Evolutionary conservation across 1,139 yeast species (phyloP).

Genomic region (Taphrina pruni): DNA sequence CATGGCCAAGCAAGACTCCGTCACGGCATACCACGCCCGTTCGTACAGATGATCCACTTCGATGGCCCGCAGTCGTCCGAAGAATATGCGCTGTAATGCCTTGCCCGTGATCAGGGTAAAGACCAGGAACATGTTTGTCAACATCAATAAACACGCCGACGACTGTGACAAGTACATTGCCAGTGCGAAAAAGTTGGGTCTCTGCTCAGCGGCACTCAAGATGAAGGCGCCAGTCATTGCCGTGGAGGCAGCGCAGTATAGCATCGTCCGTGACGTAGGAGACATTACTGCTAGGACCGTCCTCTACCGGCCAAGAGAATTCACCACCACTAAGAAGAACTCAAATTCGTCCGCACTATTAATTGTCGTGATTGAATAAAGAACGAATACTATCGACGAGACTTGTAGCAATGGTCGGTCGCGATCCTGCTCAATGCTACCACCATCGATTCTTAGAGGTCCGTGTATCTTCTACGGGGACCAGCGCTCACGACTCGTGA

Average conservation of each 20-base stretch:
- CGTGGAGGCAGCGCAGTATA: slow-evolving; percentile 43
- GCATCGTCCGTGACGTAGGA: slow-evolving; percentile 7
- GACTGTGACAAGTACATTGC: slow-evolving; percentile 58
- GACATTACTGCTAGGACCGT: slow-evolving; percentile 8
- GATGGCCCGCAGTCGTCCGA: slow-evolving; percentile 75
- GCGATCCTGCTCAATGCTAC: too few species aligned
- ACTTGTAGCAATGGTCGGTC: not conserved
- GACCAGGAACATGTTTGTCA: slow-evolving; percentile 57
- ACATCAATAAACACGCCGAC: slow-evolving; percentile 52
- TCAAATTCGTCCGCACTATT: too few species aligned
- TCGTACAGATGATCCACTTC: slow-evolving; percentile 82
- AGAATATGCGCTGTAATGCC: slow-evolving; percentile 60
- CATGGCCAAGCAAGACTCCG: slow-evolving; percentile 69
- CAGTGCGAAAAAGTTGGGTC: slow-evolving; percentile 58
- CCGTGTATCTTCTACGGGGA: too few species aligned
- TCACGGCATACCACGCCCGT: slow-evolving; percentile 66
- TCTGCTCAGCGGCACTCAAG: slow-evolving; percentile 50
- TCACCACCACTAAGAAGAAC: too few species aligned
- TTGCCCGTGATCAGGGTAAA: slow-evolving; percentile 56
- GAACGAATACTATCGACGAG: not conserved
- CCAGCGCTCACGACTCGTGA: not conserved
- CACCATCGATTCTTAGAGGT: too few species aligned
- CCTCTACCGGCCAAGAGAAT: not conserved
- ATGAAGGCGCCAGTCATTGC: slow-evolving; percentile 51
- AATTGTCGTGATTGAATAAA: too few species aligned